Conservation (phyloP, 2,329 filamentous ascomycete genomes). For the Pseudohalonectria lignicola region DNA sequence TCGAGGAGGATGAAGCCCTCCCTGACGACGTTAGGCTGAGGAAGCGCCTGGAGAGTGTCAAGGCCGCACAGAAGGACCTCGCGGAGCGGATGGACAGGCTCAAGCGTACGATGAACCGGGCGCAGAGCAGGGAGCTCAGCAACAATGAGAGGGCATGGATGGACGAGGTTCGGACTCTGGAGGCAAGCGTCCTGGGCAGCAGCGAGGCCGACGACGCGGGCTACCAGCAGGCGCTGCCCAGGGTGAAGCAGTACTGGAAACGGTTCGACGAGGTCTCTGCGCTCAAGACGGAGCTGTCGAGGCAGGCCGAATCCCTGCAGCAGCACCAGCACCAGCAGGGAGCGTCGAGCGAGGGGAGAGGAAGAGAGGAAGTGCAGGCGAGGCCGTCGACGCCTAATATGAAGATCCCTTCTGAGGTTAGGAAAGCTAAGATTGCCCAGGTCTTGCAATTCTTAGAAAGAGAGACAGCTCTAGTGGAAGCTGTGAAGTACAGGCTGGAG, state of each 20-base stretch:
- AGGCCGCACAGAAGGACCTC: constrained; percentile 44
- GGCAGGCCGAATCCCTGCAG: constrained; percentile 35
- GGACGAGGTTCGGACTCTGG: constrained; percentile 26
- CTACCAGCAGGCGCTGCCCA: constrained; percentile 13
- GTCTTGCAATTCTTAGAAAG: constrained; percentile 53
- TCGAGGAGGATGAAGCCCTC: constrained; percentile 31
- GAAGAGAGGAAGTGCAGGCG: constrained; percentile 7
- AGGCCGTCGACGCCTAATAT: constrained; percentile 24
- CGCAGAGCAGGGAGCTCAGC: constrained; percentile 40
- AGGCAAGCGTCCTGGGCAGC: constrained; percentile 26
- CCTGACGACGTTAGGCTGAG: constrained; percentile 46
- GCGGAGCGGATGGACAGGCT: constrained; percentile 49
- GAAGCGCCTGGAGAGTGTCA: constrained; percentile 42
- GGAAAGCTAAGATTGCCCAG: constrained; percentile 51
- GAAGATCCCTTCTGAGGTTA: constrained; percentile 47
- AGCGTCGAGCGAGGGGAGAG: constrained; percentile 9
- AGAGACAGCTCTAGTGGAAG: constrained; percentile 58
- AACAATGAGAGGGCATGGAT: constrained; percentile 48
- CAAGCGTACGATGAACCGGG: constrained; percentile 35
- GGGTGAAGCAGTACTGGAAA: constrained; percentile 39
- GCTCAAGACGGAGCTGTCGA: constrained; percentile 39
- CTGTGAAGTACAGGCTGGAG: constrained; percentile 50
- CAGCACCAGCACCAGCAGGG: constrained; percentile 4
- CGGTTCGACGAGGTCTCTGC: constrained; percentile 46
- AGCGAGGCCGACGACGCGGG: constrained; percentile 13